Evolutionary conservation across 306 rosid genomes (phyloP), one percentile per base, ranked within the genome.

Genomic region (Prinsepia uniflora): DNA sequence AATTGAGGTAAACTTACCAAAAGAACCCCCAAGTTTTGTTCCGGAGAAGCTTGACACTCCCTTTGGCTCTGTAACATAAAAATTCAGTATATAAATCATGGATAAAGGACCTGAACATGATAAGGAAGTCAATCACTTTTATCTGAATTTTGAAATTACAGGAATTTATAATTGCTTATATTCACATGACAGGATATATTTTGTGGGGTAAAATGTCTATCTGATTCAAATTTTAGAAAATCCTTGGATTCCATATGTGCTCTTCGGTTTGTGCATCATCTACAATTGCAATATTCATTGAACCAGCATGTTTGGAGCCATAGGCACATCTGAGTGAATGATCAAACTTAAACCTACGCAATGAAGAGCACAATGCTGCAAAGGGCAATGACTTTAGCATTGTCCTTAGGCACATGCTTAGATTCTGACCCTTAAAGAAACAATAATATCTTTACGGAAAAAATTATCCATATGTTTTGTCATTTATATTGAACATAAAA

Each of bases 11-110:
- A 67, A 83, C 96, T 19, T 85, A 94, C 97, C 96, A 94, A 76
- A 71, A 94, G 96, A 70, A 89, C 62, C 67, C 99, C 99, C 84
- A 94, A 74, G 72, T 91, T 91, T 60, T 80, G 87, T 76, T 94
- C 97, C 13, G 72, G 70, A 79, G 81, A n/a, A n/a, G n/a, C 63
- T 73, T 73, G 91, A 48, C 71, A 50, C 58, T 74, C 83, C 22
- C 80, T 80, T 47, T 77, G 69, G 85, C 78, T 84, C 97, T 94
- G 89, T 58, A 71, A 52, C 82, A 85, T 40, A 73, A 47, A 70
- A n/a, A n/a, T 45, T 49, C 53, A 41, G 6, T 50, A 79, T 14
- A 64, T 50, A 75, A 73, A 72, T 41, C 39, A 73, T 73, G 69
- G 47, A 6, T 70, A 49, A 60, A 74, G 49, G 15, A 0, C 10